Percentiles rank a stretch among this genome's conserved stretches.
Conservation (phyloP, 768 basidiomycete genomes). For the Hygrophoropsis aurantiaca region DNA sequence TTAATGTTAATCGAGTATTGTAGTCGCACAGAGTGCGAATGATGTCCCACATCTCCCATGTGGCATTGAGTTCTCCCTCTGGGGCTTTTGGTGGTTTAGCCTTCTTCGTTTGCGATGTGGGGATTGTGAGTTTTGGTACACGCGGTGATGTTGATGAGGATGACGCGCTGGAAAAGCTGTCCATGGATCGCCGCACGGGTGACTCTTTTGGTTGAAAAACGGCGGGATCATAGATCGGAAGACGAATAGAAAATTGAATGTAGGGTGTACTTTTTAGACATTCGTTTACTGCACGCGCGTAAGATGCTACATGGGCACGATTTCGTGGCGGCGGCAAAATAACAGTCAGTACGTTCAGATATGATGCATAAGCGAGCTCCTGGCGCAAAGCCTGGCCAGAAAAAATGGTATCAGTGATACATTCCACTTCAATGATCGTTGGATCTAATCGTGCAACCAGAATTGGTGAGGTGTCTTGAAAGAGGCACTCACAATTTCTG, state of each 20-base stretch:
- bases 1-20: conserved; percentile 66
- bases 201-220: conserved; percentile 45
- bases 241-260: conserved; percentile 78
- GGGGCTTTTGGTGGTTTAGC: conserved; percentile 35
- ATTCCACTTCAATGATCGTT: background rate
- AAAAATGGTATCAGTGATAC: conserved; percentile 11
- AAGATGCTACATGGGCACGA: conserved; percentile 83
- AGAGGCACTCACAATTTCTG: conserved; percentile 75
- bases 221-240: conserved; percentile 79
- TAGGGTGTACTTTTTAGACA: conserved; percentile 70
- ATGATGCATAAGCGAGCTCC: conserved; percentile 90
- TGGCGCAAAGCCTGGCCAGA: conserved; percentile 78
- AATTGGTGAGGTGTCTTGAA: background rate
- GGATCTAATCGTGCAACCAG: background rate
- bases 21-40: conserved; percentile 90
- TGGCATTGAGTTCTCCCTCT: conserved; percentile 64
- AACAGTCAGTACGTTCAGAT: conserved; percentile 81
- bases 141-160: conserved; percentile 16
- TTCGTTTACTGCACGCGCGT: conserved; percentile 86
- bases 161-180: conserved; percentile 27
- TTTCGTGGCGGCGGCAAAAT: conserved; percentile 88
- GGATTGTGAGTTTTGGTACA: conserved; percentile 15
- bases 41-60: conserved; percentile 99
- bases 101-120: conserved; percentile 24
- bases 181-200: conserved; percentile 21